A percentile compares a stretch with the other conserved stretches of the same genome.
Conservation (phyloP, 2,329 filamentous ascomycete genomes). For the Neopestalotiopsis sp. region DNA sequence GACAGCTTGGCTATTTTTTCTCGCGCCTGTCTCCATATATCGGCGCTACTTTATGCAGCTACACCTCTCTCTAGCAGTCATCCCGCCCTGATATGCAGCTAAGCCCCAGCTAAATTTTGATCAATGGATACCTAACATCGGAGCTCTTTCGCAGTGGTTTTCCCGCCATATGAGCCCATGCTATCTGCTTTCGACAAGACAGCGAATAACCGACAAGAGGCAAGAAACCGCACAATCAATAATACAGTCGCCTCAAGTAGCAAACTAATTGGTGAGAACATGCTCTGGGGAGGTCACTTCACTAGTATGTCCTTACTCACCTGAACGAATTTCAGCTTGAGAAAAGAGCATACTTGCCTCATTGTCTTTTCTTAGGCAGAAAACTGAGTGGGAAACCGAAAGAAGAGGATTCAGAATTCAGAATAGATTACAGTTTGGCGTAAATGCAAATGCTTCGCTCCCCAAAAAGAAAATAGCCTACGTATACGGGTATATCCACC, state of each 20-base stretch:
- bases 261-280: constrained; percentile 5
- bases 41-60: constrained; percentile 3
- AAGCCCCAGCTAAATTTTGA: constrained; percentile 11
- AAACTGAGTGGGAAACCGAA: background rate
- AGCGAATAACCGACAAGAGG: too few relatives aligned
- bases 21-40: background rate
- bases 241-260: constrained; percentile 26
- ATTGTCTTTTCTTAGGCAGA: background rate
- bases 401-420: background rate
- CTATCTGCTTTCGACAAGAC: background rate
- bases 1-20: background rate
- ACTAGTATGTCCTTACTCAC: constrained; percentile 44
- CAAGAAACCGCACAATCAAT: background rate
- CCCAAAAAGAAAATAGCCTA: background rate
- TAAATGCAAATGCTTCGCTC: background rate
- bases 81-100: constrained; percentile 8
- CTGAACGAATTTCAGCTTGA: too few relatives aligned
- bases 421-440: constrained; percentile 6
- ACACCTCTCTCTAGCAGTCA: background rate
- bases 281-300: constrained; percentile 46
- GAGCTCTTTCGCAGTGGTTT: constrained; percentile 4
- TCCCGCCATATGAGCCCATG: background rate
- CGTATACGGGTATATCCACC: constrained; percentile 20
- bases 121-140: constrained; percentile 4
- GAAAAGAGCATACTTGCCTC: background rate